Base-by-base conservation (phyloP, 2,329 filamentous ascomycete genomes). In the Venturia oleaginea region DNA sequence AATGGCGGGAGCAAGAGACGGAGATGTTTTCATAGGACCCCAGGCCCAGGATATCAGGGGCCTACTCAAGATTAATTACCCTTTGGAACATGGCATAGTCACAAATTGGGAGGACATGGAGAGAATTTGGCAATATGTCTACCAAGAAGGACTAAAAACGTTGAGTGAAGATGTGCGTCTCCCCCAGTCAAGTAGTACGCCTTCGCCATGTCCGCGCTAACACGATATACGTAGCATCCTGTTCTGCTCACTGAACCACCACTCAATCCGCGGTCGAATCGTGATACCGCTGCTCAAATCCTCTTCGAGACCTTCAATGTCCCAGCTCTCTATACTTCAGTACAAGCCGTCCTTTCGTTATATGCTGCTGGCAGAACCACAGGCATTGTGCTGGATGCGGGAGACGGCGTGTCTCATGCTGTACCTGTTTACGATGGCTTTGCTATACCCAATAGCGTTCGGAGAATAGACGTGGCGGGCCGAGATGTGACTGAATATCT, bases 21-120 rank as follows among this genome's bases (percentile, higher is more conserved):
- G 94, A 61, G 94, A 99, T 74, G 89, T 96, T 62, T 99, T 99
- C 77, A 97, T 99, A 75, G 94, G 94, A 62, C 88, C 92, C 71
- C 88, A 91, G 76, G 92, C 93, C 66, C 90, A 92, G 70, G 92
- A 97, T 73, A 83, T 96, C 72, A 86, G 93, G 72, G 94, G 94
- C 3, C 80, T 99, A 67, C 83, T 99, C 70, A 99, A 97, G 84
- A 97, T 99, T 71, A 84, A 87, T 69, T 97, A 97, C 75, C 94
- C 94, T 55, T 80, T 99, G 64, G 94, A 97, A 79, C 94, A 99
- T 76, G 94, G 94, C 70, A 95, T 99, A 72, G 94, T 99, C 68
- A 99, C 94, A 70, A 92, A 99, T 77, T 99, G 94, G 94, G 94
- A 97, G 74, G 94, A 99, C 74, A 99, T 99, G 94, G 94, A 99